phyloP scores from a whole-genome alignment of 2,329 filamentous ascomycete species.

The Camillea tinctor region DNA sequence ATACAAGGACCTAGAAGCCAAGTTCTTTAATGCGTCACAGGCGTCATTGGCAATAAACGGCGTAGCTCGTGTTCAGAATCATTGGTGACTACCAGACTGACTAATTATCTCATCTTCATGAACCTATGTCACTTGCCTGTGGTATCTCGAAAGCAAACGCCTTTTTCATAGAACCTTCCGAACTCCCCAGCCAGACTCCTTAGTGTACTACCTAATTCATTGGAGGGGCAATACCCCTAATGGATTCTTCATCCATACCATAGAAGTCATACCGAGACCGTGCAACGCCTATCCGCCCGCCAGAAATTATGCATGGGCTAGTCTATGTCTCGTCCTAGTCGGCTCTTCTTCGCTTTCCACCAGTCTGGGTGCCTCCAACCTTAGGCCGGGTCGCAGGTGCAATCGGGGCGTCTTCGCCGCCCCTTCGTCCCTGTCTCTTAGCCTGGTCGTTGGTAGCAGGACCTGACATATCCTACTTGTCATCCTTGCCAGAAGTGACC shows the following conservation, averaged over 20 bases:
- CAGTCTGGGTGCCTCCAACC: not conserved
- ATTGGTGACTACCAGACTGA: not conserved
- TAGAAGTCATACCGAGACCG: not conserved
- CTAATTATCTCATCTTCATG: not conserved
- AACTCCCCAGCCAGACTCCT: not conserved
- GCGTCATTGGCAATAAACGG: not conserved
- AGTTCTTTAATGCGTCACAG: not conserved
- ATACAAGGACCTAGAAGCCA: not conserved
- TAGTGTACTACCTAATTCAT: not conserved
- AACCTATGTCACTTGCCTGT: not conserved
- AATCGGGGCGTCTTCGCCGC: not conserved
- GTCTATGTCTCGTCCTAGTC: not conserved
- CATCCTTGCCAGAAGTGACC: slow-evolving; percentile 63
- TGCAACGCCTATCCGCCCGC: slow-evolving; percentile 6
- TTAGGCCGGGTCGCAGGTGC: not conserved
- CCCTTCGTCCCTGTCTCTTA: slow-evolving; percentile 4
- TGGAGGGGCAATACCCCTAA: not conserved
- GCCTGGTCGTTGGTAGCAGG: slow-evolving; percentile 6
- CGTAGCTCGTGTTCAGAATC: not conserved
- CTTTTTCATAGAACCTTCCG: not conserved
- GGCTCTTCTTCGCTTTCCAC: slow-evolving; percentile 2
- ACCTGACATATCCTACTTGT: slow-evolving; percentile 37
- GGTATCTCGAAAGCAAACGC: not conserved
- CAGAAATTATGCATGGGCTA: not conserved
- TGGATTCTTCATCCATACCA: not conserved